Base-by-base conservation (phyloP, 306 rosid genomes). In the Senna tora region DNA sequence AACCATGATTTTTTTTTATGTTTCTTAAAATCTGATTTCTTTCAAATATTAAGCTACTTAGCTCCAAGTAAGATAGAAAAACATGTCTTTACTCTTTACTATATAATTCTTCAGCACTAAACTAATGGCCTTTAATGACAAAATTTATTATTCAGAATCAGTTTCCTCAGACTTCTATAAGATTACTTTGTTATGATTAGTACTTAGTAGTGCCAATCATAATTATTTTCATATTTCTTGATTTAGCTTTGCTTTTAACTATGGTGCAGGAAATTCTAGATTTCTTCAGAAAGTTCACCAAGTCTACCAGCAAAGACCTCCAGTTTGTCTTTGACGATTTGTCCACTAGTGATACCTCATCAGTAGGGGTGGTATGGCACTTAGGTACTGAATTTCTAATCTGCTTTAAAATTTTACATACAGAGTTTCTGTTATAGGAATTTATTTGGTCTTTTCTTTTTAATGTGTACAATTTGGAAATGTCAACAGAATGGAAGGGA, bases 291-390 rank as follows among this genome's bases (percentile, higher is more conserved):
- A 89, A 80, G 73, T 93, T 90, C 73, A 81, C 74, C 30, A 86
- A 79, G 47, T 77, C 91, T 25, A 86, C 85, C 6, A 81, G 89
- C 72, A 80, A 6, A 34, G 97, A 87, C 74, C 88, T 93, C 65
- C 90, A 86, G 77, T 90, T 93, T 73, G 86, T 84, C 70, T 90
- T 93, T 61, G 98, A 93, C 49, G 96, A 90, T 75, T 62, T 93
- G 79, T 90, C 98, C 28, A 74, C 78, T 1, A 62, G 87, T 65
- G 98, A 93, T 67, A 57, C 92, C 9, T 72, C 90, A 13, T 89
- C 92, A 0, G 85, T 93, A 59, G 98, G 98, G 25, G 98, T 87
- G 25, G 85, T 81, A 60, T 93, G 98, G 98, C 98, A 93, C 86
- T 84, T 93, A 69, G 98, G 97, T 87, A 59, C 45, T 36, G 54